A percentile compares a stretch with the other conserved stretches of the same genome.
Evolutionary conservation across 768 basidiomycete genomes (phyloP).

Genomic region (Strobilomyces confusus): DNA sequence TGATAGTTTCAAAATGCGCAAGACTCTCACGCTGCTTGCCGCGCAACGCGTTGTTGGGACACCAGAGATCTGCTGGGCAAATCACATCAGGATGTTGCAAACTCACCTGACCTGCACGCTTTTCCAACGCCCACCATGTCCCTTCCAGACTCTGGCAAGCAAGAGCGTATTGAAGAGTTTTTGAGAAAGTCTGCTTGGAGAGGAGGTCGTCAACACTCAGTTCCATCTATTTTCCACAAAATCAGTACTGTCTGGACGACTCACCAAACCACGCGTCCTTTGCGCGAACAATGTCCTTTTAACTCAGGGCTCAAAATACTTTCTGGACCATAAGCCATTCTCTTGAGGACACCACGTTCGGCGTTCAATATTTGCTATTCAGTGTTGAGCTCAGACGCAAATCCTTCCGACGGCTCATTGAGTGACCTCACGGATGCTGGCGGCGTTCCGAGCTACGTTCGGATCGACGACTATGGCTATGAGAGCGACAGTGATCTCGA

Average conservation of each 20-base stretch:
- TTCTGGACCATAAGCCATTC: slow-evolving; percentile 21
- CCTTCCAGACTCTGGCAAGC: not conserved
- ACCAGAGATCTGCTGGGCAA: not conserved
- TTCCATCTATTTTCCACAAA: slow-evolving; percentile 29
- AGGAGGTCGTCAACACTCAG: slow-evolving; percentile 21
- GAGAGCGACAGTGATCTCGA: slow-evolving; percentile 32
- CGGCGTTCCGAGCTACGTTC: slow-evolving; percentile 4
- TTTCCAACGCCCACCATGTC: not conserved
- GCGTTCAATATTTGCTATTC: no score
- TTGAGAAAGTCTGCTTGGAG: slow-evolving; percentile 23
- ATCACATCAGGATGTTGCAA: no score
- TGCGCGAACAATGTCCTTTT: slow-evolving; percentile 29
- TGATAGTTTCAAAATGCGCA: no score
- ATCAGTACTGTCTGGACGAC: slow-evolving; percentile 8
- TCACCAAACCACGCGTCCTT: slow-evolving; percentile 19
- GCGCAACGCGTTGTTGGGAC: no score
- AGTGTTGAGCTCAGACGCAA: slow-evolving; percentile 5
- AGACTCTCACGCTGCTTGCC: no score
- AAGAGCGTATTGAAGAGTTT: slow-evolving; percentile 18
- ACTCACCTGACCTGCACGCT: not conserved
- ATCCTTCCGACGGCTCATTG: slow-evolving; percentile 3
- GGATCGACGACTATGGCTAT: slow-evolving; percentile 27
- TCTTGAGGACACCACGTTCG: not conserved
- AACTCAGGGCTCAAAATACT: slow-evolving; percentile 26
- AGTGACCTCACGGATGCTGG: slow-evolving; percentile 9